Percentiles rank a stretch among this genome's conserved stretches.
phyloP scores from a whole-genome alignment of 2,329 filamentous ascomycete genomes.

The Xylaria hypoxylon region DNA sequence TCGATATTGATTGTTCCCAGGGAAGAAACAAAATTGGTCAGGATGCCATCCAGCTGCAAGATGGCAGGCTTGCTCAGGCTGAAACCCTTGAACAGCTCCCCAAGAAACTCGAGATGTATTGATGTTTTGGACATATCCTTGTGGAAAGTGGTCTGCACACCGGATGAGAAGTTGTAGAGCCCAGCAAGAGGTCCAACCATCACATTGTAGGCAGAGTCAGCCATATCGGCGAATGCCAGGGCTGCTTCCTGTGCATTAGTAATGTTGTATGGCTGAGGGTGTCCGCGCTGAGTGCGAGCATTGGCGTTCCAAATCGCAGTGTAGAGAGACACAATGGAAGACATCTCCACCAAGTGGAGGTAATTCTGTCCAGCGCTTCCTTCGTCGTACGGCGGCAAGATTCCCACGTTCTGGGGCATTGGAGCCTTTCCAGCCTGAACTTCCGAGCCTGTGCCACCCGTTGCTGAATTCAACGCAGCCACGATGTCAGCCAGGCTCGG shows the following conservation, averaged over 20 bases:
- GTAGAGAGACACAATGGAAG: neutral
- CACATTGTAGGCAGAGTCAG: conserved; percentile 1
- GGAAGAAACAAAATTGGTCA: neutral
- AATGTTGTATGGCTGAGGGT: neutral
- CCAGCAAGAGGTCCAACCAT: conserved; percentile 3
- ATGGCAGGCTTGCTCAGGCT: neutral
- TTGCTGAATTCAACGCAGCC: neutral
- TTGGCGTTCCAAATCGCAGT: conserved; percentile 1
- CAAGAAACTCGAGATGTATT: conserved; percentile 1
- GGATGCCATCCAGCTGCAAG: neutral
- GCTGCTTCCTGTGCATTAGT: neutral
- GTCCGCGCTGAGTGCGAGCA: neutral
- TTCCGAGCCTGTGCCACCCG: neutral
- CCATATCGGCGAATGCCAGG: conserved; percentile 3
- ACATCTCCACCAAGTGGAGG: neutral
- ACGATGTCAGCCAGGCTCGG: neutral
- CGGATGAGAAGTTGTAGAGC: conserved; percentile 1
- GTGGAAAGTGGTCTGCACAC: neutral
- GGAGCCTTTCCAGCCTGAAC: neutral
- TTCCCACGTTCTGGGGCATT: conserved; percentile 3
- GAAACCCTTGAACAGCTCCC: neutral
- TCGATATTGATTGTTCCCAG: neutral
- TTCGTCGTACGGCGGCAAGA: neutral
- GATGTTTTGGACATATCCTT: conserved; percentile 1
- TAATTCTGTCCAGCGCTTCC: neutral